Conservation (phyloP, 148 eudicot genomes). For the Persicaria maculosa region DNA sequence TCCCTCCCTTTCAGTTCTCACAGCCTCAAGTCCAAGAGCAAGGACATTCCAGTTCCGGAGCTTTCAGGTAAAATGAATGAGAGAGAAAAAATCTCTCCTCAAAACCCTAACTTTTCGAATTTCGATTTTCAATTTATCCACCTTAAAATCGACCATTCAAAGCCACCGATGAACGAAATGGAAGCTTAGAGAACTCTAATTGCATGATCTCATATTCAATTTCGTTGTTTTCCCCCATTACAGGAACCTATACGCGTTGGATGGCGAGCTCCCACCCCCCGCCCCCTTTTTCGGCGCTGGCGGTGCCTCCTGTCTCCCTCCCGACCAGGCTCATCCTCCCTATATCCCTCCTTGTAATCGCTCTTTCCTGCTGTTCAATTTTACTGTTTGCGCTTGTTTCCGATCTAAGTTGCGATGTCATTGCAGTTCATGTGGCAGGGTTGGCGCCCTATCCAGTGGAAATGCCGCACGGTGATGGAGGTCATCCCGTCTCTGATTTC, state of each 20-base stretch:
- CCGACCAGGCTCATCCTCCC: slow-evolving; percentile 48
- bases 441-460: slow-evolving; percentile 44
- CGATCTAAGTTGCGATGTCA: neutral
- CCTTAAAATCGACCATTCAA: neutral
- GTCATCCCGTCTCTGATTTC: slow-evolving; percentile 15
- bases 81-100: neutral
- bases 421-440: slow-evolving; percentile 51
- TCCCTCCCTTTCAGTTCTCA: slow-evolving; percentile 23
- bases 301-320: slow-evolving; percentile 15
- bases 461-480: slow-evolving; percentile 19
- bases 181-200: neutral
- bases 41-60: slow-evolving; percentile 21
- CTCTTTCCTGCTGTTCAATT: slow-evolving; percentile 5
- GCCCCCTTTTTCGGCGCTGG: slow-evolving; percentile 25
- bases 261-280: slow-evolving; percentile 34
- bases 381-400: neutral
- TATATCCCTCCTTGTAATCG: slow-evolving; percentile 49
- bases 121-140: neutral
- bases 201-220: neutral
- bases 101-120: slow-evolving; percentile 18
- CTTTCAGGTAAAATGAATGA: slow-evolving; percentile 22
- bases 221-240: neutral
- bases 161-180: neutral
- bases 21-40: slow-evolving; percentile 16
- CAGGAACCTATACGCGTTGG: slow-evolving; percentile 39